These are phyloP conservation scores for Fusarium clavum DNA, from an alignment of 2,329 filamentous ascomycete genomes.

Conservation along the genomic window DNA sequence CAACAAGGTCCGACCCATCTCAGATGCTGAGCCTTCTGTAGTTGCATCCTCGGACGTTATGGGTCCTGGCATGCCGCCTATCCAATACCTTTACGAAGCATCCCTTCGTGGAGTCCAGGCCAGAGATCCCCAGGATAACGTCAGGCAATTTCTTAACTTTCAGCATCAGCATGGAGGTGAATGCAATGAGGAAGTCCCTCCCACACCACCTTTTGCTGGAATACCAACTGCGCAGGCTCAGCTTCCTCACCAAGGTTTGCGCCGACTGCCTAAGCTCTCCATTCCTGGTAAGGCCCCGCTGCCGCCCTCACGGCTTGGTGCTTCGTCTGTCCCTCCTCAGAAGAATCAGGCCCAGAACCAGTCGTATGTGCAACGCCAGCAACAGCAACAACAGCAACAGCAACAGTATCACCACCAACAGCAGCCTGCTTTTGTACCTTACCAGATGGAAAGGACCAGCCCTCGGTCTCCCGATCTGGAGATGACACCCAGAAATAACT, in stretches of 20 bases:
- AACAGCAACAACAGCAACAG: slow-evolving; percentile 17
- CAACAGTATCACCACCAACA: background rate
- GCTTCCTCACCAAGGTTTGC: slow-evolving; percentile 66
- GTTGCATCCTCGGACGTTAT: slow-evolving; percentile 93
- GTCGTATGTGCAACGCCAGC: slow-evolving; percentile 35
- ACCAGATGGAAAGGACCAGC: slow-evolving; percentile 64
- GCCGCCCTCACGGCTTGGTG: slow-evolving; percentile 44
- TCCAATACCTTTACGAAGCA: slow-evolving; percentile 79
- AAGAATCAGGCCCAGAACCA: slow-evolving; percentile 44
- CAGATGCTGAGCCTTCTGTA: slow-evolving; percentile 82
- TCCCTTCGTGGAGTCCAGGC: slow-evolving; percentile 75
- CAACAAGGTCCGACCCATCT: slow-evolving; percentile 72
- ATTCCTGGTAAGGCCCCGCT: slow-evolving; percentile 61
- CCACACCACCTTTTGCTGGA: slow-evolving; percentile 74
- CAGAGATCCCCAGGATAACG: slow-evolving; percentile 90
- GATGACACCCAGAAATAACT: slow-evolving; percentile 66
- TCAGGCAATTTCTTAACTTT: slow-evolving; percentile 89
- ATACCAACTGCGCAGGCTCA: slow-evolving; percentile 59
- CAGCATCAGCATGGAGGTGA: slow-evolving; percentile 68
- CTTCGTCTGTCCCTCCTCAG: slow-evolving; percentile 45
- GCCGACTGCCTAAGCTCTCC: slow-evolving; percentile 70
- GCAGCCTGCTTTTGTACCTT: slow-evolving; percentile 57
- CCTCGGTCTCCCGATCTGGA: slow-evolving; percentile 67
- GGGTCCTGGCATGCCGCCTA: slow-evolving; percentile 74
- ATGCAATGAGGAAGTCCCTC: slow-evolving; percentile 66